Percentiles rank a stretch among this genome's conserved stretches.
These are phyloP conservation scores for Quercus suber DNA, from an alignment of 306 rosid species.

Conservation along the genomic window DNA sequence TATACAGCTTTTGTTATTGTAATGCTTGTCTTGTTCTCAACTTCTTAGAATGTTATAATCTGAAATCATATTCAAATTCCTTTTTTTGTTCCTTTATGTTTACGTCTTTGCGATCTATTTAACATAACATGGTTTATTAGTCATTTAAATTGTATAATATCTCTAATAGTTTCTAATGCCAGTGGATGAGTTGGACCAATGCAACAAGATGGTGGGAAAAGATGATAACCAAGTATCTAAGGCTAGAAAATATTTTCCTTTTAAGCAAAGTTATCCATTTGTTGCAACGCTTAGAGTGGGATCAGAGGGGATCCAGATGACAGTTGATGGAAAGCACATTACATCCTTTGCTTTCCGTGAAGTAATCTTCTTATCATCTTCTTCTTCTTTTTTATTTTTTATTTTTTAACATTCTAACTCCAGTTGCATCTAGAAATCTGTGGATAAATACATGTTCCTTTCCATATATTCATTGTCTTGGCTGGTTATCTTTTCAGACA, in stretches of 20 bases:
- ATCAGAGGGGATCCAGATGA: constrained; percentile 96
- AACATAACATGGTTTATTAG: not conserved
- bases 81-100: not conserved
- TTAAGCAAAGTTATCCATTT: constrained; percentile 89
- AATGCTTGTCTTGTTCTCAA: constrained; percentile 11
- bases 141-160: constrained; percentile 13
- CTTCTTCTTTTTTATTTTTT: not conserved
- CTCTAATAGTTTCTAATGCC: constrained; percentile 32
- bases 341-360: constrained; percentile 93
- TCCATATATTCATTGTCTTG: constrained; percentile 26
- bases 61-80: constrained; percentile 3
- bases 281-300: constrained; percentile 98
- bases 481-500: constrained; percentile 54
- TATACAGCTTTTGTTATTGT: not conserved
- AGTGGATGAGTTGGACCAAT: constrained; percentile 97
- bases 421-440: constrained; percentile 11
- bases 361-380: constrained; percentile 40
- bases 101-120: not conserved
- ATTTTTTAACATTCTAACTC: not conserved
- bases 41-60: constrained; percentile 12
- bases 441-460: constrained; percentile 13
- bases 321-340: constrained; percentile 96
- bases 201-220: constrained; percentile 90
- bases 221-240: constrained; percentile 50
- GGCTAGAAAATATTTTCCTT: constrained; percentile 72